Evolutionary conservation across 1,139 yeast genomes (phyloP).

Genomic region (Protomyces lactucae-debilis): DNA sequence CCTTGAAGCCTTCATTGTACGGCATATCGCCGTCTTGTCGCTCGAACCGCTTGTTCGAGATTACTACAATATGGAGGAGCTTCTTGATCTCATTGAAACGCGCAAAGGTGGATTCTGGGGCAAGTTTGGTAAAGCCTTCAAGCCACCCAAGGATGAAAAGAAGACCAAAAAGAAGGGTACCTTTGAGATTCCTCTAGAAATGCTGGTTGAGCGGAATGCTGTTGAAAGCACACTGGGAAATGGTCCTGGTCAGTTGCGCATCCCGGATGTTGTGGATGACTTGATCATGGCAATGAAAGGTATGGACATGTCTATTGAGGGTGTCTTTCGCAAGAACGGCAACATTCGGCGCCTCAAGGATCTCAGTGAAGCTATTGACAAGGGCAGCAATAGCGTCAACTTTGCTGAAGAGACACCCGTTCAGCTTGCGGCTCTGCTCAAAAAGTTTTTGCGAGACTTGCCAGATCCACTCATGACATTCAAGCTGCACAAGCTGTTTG

Average conservation of each 20-base stretch:
- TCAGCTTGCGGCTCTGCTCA: slow-evolving; percentile 88
- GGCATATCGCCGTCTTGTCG: slow-evolving; percentile 66
- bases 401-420: slow-evolving; percentile 77
- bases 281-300: slow-evolving; percentile 75
- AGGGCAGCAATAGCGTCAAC: slow-evolving; percentile 68
- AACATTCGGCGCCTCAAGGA: slow-evolving; percentile 78
- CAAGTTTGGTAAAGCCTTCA: slow-evolving; percentile 50
- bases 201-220: slow-evolving; percentile 69
- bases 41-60: slow-evolving; percentile 44
- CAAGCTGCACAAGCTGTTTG: slow-evolving; percentile 73
- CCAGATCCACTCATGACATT: slow-evolving; percentile 87
- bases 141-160: slow-evolving; percentile 35
- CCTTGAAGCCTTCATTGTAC: slow-evolving; percentile 56
- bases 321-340: slow-evolving; percentile 93
- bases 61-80: slow-evolving; percentile 50
- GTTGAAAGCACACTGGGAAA: slow-evolving; percentile 82
- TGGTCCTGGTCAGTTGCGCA: slow-evolving; percentile 63
- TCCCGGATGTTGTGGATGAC: slow-evolving; percentile 86
- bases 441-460: slow-evolving; percentile 83
- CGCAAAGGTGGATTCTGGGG: slow-evolving; percentile 58
- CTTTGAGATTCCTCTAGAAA: slow-evolving; percentile 74
- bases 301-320: slow-evolving; percentile 85
- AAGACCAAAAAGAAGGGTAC: slow-evolving; percentile 45
- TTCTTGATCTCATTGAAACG: slow-evolving; percentile 53
- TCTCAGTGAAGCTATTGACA: slow-evolving; percentile 68